A percentile compares a stretch with the other conserved stretches of the same genome.
Conservation (phyloP, 1,139 yeast genomes). For the Debaryomyces coudertii region DNA sequence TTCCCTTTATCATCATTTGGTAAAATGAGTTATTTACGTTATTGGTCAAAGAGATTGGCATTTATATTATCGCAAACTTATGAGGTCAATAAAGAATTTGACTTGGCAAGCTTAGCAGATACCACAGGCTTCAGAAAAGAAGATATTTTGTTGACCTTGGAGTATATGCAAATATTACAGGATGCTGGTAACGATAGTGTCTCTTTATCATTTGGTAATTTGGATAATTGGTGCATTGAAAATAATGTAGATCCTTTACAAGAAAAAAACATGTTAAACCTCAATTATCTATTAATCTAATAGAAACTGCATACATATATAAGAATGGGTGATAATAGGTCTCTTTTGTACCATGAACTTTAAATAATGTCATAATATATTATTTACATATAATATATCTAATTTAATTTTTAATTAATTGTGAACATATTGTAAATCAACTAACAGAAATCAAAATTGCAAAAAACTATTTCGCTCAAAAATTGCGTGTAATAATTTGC, state of each 20-base stretch:
- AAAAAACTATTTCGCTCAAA: neutral
- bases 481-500: neutral
- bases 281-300: constrained; percentile 31
- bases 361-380: neutral
- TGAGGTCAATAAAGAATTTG: constrained; percentile 27
- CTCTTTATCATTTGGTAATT: constrained; percentile 25
- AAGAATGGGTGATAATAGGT: neutral
- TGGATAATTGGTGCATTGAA: constrained; percentile 33
- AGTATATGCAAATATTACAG: constrained; percentile 57
- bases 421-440: neutral
- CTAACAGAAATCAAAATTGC: neutral
- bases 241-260: constrained; percentile 28
- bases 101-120: constrained; percentile 56
- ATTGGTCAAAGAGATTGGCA: constrained; percentile 64
- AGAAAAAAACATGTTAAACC: constrained; percentile 30
- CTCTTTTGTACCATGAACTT: neutral
- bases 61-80: constrained; percentile 18
- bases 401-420: neutral
- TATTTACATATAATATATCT: neutral
- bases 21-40: constrained; percentile 66
- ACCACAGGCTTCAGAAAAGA: constrained; percentile 71
- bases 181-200: constrained; percentile 18
- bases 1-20: constrained; percentile 88
- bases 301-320: neutral
- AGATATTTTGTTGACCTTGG: constrained; percentile 68